Evolutionary conservation across 192 early-diverging fungal species (phyloP), one percentile per base, ranked within the genome.

Genomic region (Funneliformis geosporum): DNA sequence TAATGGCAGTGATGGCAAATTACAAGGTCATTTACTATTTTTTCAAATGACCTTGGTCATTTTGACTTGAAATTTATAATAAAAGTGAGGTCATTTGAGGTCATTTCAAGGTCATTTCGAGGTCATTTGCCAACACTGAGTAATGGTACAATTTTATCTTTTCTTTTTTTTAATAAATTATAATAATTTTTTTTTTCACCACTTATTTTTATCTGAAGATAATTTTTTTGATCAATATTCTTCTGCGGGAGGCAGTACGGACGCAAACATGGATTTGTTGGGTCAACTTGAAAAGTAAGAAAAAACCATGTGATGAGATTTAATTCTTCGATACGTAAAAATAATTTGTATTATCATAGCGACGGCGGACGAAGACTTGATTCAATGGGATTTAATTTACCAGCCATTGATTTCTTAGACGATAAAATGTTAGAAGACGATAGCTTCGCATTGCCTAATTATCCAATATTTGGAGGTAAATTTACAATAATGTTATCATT

Each of bases 391-490:
- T 66, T 66, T 14, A 27, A 66, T 27, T 14, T 14, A 7, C 64
- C 64, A 23, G 18, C 21, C 8, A 23, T 43, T 69, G 33, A 33
- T 43, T n/a, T 69, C 21, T 69, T 40, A 10, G 67, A 69, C n/a
- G 38, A 23, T 11, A 40, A 21, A 40, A 33, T 40, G 10, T n/a
- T 23, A 18, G 33, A 43, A 4, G 67, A 69, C n/a, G 67, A 69
- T 43, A 42, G n/a, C 21, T n/a, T 23, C 2, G 16, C 8, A n/a
- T 43, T 69, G n/a, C 67, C 62, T 21, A 28, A 65, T 28, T 65
- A 28, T 65, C 62, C 28, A 33, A 69, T 44, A 69, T 69, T 69
- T 40, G 67, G 67, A 69, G 64, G 64, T 66, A 66, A 16, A n/a
- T n/a, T 25, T 62, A 25, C 21, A n/a, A 9, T 23, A 5, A 9